Evolutionary conservation across 495 filamentous ascomycete genomes (phyloP).

Genomic region (Alectoria sarmentosa): DNA sequence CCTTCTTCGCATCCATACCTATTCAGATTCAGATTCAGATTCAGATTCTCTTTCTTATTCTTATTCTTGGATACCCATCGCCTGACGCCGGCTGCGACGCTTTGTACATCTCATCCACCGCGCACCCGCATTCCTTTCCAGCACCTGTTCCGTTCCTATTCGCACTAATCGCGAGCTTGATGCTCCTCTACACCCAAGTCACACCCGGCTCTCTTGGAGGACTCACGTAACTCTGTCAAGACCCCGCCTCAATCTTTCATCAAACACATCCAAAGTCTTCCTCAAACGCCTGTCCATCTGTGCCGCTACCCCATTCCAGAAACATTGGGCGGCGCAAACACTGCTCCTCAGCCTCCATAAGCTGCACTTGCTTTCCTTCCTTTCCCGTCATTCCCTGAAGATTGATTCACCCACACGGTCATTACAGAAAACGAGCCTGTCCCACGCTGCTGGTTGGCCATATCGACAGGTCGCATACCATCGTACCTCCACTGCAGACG

Average conservation of each 20-base stretch:
- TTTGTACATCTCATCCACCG: not conserved
- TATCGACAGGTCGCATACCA: not conserved
- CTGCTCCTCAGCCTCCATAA: not conserved
- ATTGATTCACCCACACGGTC: not conserved
- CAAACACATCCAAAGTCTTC: not conserved
- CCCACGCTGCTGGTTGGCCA: not conserved
- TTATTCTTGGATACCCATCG: not conserved
- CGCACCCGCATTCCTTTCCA: not conserved
- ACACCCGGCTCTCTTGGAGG: not conserved
- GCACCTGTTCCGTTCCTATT: no score
- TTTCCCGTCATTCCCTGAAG: not conserved
- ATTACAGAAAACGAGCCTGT: constrained; percentile 2
- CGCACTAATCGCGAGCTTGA: constrained; percentile 5
- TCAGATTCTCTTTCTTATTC: not conserved
- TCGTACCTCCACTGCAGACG: not conserved
- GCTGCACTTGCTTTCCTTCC: not conserved
- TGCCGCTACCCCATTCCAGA: not conserved
- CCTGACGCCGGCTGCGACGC: not conserved
- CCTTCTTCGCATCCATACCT: not conserved
- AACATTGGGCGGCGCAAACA: not conserved
- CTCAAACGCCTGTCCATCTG: not conserved
- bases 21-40: no score
- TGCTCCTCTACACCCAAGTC: not conserved
- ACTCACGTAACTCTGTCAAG: not conserved
- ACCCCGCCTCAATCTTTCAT: not conserved